These are phyloP conservation scores for Pleurotus cornucopiae DNA, from an alignment of 768 basidiomycete species.

Conservation along the genomic window DNA sequence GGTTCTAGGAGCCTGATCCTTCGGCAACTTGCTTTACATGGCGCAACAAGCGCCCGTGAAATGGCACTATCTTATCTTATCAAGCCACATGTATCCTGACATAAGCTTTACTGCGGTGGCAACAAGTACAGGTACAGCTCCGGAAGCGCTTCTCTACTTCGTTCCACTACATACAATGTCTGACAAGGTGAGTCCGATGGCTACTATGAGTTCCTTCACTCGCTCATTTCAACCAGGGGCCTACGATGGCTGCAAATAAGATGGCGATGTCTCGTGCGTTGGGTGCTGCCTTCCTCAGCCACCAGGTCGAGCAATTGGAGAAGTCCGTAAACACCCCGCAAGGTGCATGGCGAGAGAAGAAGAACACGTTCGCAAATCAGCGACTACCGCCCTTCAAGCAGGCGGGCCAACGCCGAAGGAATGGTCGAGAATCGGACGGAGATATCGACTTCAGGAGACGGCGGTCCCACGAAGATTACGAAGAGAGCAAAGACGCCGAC, in stretches of 20 bases:
- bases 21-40: no score
- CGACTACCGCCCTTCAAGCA: not conserved
- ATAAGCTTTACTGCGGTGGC: not conserved
- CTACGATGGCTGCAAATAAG: slow-evolving; percentile 42
- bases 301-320: slow-evolving; percentile 87
- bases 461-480: slow-evolving; percentile 27
- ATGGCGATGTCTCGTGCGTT: slow-evolving; percentile 83
- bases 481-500: slow-evolving; percentile 57
- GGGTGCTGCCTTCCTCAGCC: slow-evolving; percentile 81
- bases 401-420: slow-evolving; percentile 4
- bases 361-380: not conserved
- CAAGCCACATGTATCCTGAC: no score
- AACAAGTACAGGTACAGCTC: not conserved
- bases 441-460: slow-evolving; percentile 16
- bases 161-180: slow-evolving; percentile 1
- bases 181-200: not conserved
- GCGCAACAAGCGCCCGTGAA: no score
- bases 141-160: slow-evolving; percentile 1
- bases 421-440: slow-evolving; percentile 8
- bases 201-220: not conserved
- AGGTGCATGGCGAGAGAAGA: slow-evolving; percentile 59
- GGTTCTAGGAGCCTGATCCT: no score
- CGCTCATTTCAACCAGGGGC: slow-evolving; percentile 12
- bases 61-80: no score
- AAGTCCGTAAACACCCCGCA: slow-evolving; percentile 59